A percentile compares a stretch with the other conserved stretches of the same genome.
Conservation (phyloP, 2,329 filamentous ascomycete species). For the Fusarium kyushuense region DNA sequence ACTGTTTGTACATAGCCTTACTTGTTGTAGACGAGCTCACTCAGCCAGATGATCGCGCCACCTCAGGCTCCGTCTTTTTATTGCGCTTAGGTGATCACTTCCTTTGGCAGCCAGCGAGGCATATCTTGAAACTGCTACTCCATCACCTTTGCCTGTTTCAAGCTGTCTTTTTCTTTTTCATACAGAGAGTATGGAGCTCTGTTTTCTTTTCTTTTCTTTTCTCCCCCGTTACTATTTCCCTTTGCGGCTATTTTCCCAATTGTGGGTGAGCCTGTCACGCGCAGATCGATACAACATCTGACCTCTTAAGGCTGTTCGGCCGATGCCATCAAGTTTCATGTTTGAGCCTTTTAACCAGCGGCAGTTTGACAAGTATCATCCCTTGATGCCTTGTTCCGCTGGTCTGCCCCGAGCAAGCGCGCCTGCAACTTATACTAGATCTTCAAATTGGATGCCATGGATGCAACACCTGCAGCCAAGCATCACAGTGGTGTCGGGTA, state of each 20-base stretch:
- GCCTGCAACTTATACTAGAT: slow-evolving; percentile 21
- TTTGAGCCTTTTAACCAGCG: slow-evolving; percentile 20
- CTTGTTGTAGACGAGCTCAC: slow-evolving; percentile 1
- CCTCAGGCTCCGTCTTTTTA: neutral
- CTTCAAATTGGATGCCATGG: slow-evolving; percentile 12
- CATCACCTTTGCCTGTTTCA: slow-evolving; percentile 35
- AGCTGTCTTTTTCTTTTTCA: neutral
- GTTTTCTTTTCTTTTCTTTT: slow-evolving; percentile 4
- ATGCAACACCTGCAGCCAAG: slow-evolving; percentile 24
- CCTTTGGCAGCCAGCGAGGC: slow-evolving; percentile 31
- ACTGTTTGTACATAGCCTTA: slow-evolving; percentile 5
- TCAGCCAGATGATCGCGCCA: neutral
- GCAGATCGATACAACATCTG: slow-evolving; percentile 7
- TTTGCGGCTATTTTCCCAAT: slow-evolving; percentile 1
- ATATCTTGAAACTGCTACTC: slow-evolving; percentile 40
- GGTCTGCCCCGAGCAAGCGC: slow-evolving; percentile 17
- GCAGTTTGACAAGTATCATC: slow-evolving; percentile 26
- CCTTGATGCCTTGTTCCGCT: slow-evolving; percentile 2
- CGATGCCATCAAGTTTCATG: slow-evolving; percentile 11
- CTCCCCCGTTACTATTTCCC: slow-evolving; percentile 9
- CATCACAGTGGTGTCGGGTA: neutral
- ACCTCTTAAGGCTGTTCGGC: neutral
- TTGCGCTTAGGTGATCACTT: slow-evolving; percentile 26
- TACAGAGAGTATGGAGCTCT: too few species aligned
- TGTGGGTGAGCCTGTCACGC: neutral